Evolutionary conservation across 2,329 filamentous ascomycete species (phyloP).

Genomic region (Hypoxylon sp.): DNA sequence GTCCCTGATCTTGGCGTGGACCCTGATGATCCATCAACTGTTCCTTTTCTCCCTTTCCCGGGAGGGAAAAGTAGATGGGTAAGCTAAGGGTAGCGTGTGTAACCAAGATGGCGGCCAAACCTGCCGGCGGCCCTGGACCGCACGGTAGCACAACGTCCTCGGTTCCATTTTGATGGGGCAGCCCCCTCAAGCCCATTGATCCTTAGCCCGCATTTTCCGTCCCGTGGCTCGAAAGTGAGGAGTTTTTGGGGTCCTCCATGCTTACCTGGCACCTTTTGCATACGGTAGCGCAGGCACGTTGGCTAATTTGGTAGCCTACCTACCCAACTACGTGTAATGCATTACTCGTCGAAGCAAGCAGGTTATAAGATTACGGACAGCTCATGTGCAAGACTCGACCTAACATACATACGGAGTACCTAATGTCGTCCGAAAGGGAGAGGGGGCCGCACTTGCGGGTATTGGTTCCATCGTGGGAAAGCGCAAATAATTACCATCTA

Average conservation of each 20-base stretch:
- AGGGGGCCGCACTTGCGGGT: slow-evolving; percentile 10
- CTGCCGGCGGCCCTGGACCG: slow-evolving; percentile 9
- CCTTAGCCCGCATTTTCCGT: slow-evolving; percentile 1
- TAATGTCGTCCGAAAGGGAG: slow-evolving; percentile 26
- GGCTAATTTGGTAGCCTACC: slow-evolving; percentile 13
- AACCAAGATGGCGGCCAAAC: slow-evolving; percentile 13
- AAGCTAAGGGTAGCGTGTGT: slow-evolving; percentile 21
- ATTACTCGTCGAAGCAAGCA: not conserved
- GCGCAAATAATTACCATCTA: slow-evolving; percentile 1
- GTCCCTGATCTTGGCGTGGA: slow-evolving; percentile 43
- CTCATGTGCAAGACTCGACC: not conserved
- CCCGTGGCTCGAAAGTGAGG: slow-evolving; percentile 7
- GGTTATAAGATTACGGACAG: not conserved
- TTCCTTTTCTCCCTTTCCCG: slow-evolving; percentile 10
- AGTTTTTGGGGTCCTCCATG: slow-evolving; percentile 10
- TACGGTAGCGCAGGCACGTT: slow-evolving; percentile 18
- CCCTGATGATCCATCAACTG: slow-evolving; percentile 36
- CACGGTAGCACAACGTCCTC: slow-evolving; percentile 25
- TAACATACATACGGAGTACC: slow-evolving; percentile 21
- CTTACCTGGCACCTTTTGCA: not conserved
- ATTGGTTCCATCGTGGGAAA: slow-evolving; percentile 30
- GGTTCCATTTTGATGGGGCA: slow-evolving; percentile 31
- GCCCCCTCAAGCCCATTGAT: not conserved
- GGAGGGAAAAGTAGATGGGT: slow-evolving; percentile 14
- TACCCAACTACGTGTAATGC: not conserved